Conservation (phyloP, 129 eudicot genomes). For the Mikania micrantha region DNA sequence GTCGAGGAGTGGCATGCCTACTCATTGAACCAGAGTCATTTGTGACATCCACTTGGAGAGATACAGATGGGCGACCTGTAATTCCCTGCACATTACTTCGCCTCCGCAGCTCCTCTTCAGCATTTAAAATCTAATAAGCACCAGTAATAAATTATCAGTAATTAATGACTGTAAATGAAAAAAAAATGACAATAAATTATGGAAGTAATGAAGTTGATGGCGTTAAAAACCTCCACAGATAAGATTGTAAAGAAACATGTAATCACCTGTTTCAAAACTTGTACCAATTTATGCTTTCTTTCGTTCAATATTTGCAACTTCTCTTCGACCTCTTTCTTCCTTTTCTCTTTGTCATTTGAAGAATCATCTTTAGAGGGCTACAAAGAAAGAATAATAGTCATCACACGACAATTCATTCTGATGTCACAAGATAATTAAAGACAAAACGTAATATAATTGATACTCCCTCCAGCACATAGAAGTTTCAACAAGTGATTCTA, state of each 20-base stretch:
- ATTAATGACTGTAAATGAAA: constrained; percentile 1
- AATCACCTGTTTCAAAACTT: constrained; percentile 79
- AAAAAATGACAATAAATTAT: constrained; percentile 1
- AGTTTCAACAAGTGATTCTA: background rate
- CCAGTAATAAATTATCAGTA: background rate
- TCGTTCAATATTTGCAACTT: constrained; percentile 62
- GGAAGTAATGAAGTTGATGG: background rate
- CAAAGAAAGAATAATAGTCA: constrained; percentile 9
- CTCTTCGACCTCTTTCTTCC: constrained; percentile 76
- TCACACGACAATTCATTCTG: background rate
- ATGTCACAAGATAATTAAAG: background rate
- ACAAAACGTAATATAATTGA: background rate
- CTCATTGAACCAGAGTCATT: constrained; percentile 78
- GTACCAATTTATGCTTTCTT: constrained; percentile 81
- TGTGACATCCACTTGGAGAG: constrained; percentile 74
- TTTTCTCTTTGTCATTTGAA: constrained; percentile 47
- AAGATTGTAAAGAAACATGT: background rate
- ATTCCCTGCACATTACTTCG: constrained; percentile 50
- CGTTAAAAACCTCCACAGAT: background rate
- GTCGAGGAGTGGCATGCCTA: constrained; percentile 56
- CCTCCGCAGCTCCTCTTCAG: constrained; percentile 83
- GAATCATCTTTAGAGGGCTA: constrained; percentile 37
- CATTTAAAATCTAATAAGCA: constrained; percentile 62
- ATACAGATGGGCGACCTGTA: constrained; percentile 39
- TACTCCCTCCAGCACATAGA: background rate